Base-by-base conservation (phyloP, 176 grass and related monocot species). In the Triticum dicoccoides region DNA sequence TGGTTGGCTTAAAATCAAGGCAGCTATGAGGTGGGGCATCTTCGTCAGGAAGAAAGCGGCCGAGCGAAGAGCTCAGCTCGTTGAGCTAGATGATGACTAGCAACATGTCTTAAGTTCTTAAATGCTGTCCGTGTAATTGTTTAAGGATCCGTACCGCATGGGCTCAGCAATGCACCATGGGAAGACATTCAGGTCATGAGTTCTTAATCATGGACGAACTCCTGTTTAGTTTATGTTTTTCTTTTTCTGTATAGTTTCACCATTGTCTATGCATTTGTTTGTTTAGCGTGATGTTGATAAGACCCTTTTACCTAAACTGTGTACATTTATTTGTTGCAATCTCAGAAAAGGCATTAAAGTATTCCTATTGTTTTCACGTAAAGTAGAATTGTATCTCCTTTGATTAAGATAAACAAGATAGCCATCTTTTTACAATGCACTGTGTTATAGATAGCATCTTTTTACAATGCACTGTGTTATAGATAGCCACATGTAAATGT, bases 1-100 rank as follows among this genome's bases (percentile, higher is more conserved):
- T 2, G 94, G 97, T 32, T 99, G 97, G 97, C 91, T 99, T 37
- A 99, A 99, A 73, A 97, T 99, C 79, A 99, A 99, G 86, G 97
- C 97, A 5, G 97, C 97, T 58, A 99, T 99, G 97, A 91, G 97
- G 29, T 99, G 97, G 97, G 97, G 97, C 13, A 97, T 99, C 65
- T 99, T 99, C 14, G 82, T 99, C 24, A 94, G 97, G 89, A 99
- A 99, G 87, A 96, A 99, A 79, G 97, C 97, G 4, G 97, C 97
- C 2, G 97, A 99, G 83, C 93, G 85, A 84, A 93, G 97, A 94
- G 97, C 97, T 85, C 94, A 96, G 92, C 94, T 99, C 42, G 94
- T 99, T 59, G 97, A 99, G 94, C 85, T 99, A 9, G 92, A 97
- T 5, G 92, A 97, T 4, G 97, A 96, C 90, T 96, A 91, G 86